Evolutionary conservation across 179 eudicot species (phyloP), one percentile per base, ranked within the genome.

Genomic region (Camellia oleifera): DNA sequence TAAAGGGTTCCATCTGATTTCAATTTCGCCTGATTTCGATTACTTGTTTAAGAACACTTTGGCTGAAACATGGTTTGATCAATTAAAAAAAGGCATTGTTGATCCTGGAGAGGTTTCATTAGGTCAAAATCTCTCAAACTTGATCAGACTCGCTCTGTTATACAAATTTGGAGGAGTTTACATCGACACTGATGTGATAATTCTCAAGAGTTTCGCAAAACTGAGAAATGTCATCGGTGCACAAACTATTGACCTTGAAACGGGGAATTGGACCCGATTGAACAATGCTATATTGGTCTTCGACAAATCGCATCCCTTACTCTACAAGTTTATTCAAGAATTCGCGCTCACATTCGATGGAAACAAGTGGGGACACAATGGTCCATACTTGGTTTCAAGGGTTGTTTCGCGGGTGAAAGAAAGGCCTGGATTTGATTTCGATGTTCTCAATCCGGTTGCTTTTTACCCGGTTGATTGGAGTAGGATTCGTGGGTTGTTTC

Each of bases 291-390:
- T 94, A 18, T 82, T 95, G 93, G 78, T 95, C 0, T 95, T 95
- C 68, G 94, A 94, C 72, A 89, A 92, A 76, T 85, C 85, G 64
- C 98, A 95, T 83, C 97, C 95, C 3, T 77, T 95, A 4, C 57
- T 95, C 13, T 78, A 74, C 75, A 86, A 82, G 78, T 94, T 95
- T 66, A 93, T 95, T 48, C 90, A 94, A 70, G 99, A 94, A 83
- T 95, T 95, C 84, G 92, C 94, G 42, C 81, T 85, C 7, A 94
- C 95, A 12, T 95, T 95, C 61, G 79, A 95, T 81, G 99, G 99
- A 2, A 92, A 90, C 72, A 95, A 90, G 81, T 95, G 99, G 99
- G 99, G 99, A 56, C 90, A 94, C 82, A 94, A 95, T 77, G 99
- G 99, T 46, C 99, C 99, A 17, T 94, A 95, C 76, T 79, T 95